Evolutionary conservation across 1,139 yeast genomes (phyloP), one percentile per base, ranked within the genome.

Genomic region (Saccharomyces hybrid): DNA sequence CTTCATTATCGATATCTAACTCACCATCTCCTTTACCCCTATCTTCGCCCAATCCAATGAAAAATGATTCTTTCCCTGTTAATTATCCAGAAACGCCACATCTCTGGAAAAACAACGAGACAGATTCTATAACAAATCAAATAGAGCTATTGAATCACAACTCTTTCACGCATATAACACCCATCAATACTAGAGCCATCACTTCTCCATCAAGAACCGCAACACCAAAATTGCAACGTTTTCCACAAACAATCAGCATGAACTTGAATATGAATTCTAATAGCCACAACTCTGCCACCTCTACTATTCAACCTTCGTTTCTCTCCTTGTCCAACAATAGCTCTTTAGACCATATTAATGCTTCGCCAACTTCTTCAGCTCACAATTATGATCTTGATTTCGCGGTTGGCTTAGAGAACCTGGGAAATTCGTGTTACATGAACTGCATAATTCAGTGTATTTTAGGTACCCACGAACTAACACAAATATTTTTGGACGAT

Each of bases 361-460:
- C 5, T 4, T 4, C 44, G 5, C 25, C 23, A 38, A 38, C 25
- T 38, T 38, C 44, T 16, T 16, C 19, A 19, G 19, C 44, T 38
- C 44, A 19, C 3, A 38, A 46, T 5, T 14, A 16, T 5, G 62
- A 65, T 46, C 58, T 70, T 5, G 69, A 73, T 50, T 69, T 73
- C 47, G 70, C 75, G 11, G 76, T 82, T 0, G 96, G 97, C 0
- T 74, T 93, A 34, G 78, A 78, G 51, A 93, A 93, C 65, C 76
- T 88, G 59, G 97, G 98, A 0, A 93, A 90, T 65, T 87, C 97
- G 0, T 93, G 99, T 70, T 93, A 93, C 69, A 86, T 93, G 84
- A 93, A 93, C 70, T 88, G 97, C 63, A 80, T 93, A 55, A 71
- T 93, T 16, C 99, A 93, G 70, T 91, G 98, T 67, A 73, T 93